phyloP scores from a whole-genome alignment of 148 eudicot genomes.

The Euryodendron excelsum region DNA sequence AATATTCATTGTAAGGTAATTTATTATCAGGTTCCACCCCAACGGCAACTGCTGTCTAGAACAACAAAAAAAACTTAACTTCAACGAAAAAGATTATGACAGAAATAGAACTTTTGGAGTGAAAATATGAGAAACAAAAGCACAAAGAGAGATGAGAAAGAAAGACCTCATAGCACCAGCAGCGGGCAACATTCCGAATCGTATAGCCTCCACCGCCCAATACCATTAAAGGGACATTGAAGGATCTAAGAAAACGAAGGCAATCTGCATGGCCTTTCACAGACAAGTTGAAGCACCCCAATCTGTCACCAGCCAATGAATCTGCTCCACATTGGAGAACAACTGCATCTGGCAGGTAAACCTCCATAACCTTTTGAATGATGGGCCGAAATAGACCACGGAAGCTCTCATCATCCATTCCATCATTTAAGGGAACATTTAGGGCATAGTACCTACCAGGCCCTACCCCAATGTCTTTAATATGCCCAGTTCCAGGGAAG shows the following conservation, averaged over 20 bases:
- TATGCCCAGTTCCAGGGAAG: slow-evolving; percentile 94
- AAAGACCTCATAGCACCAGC: slow-evolving; percentile 97
- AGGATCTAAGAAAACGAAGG: slow-evolving; percentile 81
- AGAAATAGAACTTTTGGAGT: not conserved
- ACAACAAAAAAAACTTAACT: slow-evolving; percentile 12
- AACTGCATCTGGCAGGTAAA: slow-evolving; percentile 88
- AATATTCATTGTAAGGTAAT: slow-evolving; percentile 84
- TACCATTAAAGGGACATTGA: slow-evolving; percentile 91
- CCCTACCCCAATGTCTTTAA: slow-evolving; percentile 69
- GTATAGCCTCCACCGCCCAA: slow-evolving; percentile 97
- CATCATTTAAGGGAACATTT: slow-evolving; percentile 90
- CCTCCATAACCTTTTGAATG: slow-evolving; percentile 85
- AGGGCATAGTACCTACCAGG: slow-evolving; percentile 80
- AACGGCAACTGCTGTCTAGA: slow-evolving; percentile 90
- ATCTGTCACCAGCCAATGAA: slow-evolving; percentile 88
- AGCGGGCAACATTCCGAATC: slow-evolving; percentile 91
- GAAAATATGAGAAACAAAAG: not conserved
- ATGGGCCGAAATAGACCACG: slow-evolving; percentile 76
- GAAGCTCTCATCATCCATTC: slow-evolving; percentile 78
- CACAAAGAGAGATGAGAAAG: slow-evolving; percentile 19
- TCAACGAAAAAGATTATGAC: not conserved
- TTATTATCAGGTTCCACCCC: slow-evolving; percentile 90
- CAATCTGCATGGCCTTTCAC: slow-evolving; percentile 97
- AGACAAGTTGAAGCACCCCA: slow-evolving; percentile 92
- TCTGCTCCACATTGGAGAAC: slow-evolving; percentile 98